phyloP scores from a whole-genome alignment of 2,329 filamentous ascomycete genomes.

The Gaeumannomyces sp. region DNA sequence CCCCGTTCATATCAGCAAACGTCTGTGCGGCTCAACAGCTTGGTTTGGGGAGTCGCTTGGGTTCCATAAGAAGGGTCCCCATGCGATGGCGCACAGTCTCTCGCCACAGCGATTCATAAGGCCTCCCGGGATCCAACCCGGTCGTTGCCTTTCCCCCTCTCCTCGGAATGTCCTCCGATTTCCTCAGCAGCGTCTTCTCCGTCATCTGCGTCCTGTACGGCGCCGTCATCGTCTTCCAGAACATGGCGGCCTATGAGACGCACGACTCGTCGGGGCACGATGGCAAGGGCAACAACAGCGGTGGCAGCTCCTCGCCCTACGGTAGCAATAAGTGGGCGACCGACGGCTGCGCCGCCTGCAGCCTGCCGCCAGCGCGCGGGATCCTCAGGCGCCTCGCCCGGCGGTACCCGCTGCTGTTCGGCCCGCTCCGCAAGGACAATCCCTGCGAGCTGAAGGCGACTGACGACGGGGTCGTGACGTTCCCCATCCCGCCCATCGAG shows the following conservation, averaged over 20 bases:
- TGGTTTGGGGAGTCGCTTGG: neutral
- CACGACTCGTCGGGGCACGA: neutral
- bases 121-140: too few species aligned
- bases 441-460: neutral
- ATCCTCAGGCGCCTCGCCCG: neutral
- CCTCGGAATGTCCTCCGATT: neutral
- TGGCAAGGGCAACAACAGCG: neutral
- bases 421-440: neutral
- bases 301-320: too few species aligned
- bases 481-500: slow-evolving; percentile 1
- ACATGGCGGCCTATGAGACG: neutral
- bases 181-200: neutral
- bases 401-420: neutral
- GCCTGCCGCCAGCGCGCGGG: too few species aligned
- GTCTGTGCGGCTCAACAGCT: neutral
- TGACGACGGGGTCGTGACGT: neutral
- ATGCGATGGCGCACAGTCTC: neutral
- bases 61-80: neutral
- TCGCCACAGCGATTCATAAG: neutral
- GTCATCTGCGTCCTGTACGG: neutral
- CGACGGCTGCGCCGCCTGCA: neutral
- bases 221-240: neutral
- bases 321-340: too few species aligned
- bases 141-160: neutral
- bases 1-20: neutral